Base-by-base conservation (phyloP, 2,329 filamentous ascomycete species). In the Neocatenulostroma microsporum region DNA sequence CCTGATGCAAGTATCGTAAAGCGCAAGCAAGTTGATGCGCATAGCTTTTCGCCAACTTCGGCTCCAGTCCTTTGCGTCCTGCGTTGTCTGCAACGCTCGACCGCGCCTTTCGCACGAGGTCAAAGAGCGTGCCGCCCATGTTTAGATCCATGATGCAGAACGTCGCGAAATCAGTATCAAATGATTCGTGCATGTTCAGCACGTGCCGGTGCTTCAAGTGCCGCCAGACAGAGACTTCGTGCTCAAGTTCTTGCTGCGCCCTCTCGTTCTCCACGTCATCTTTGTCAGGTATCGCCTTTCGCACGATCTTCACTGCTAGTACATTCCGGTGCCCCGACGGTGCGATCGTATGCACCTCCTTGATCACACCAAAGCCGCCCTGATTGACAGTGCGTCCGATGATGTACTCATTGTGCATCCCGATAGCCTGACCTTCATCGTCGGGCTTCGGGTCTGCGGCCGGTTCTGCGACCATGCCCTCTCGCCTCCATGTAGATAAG, bases 241-340 rank as follows among this genome's bases (percentile, higher is more conserved):
- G 78, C 49, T 82, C 78, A 42, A 82, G 78, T 45, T 80, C 74
- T 9, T 76, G 73, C 52, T 82, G 78, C 10, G 76, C 69, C 44
- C 72, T 69, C 26, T 82, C 78, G 44, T 81, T 81, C 47, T 80
- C 75, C 13, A 62, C 58, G 43, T 81, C 77, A 19, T 64, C 67
- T 45, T 70, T 72, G 36, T 70, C 68, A 9, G 61, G 55, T 15
- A 78, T 63, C 33, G 71, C 64, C 51, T 78, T 80, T 44, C 70
- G 75, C 13, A 82, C 76, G 46, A 82, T 79, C 54, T 82, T 82
- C 44, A 82, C 78, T 2, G 78, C 78, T 36, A 70, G 69, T n/a
- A 72, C 67, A 27, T 69, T 63, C 25, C 70, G 70, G 33, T 67
- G 61, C 21, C 70, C 71, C 14, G 48, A 40, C 23, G 46, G 43